Evolutionary conservation across 169 alveolate genomes (phyloP), one percentile per base, ranked within the genome.

Genomic region (Neospora caninum): DNA sequence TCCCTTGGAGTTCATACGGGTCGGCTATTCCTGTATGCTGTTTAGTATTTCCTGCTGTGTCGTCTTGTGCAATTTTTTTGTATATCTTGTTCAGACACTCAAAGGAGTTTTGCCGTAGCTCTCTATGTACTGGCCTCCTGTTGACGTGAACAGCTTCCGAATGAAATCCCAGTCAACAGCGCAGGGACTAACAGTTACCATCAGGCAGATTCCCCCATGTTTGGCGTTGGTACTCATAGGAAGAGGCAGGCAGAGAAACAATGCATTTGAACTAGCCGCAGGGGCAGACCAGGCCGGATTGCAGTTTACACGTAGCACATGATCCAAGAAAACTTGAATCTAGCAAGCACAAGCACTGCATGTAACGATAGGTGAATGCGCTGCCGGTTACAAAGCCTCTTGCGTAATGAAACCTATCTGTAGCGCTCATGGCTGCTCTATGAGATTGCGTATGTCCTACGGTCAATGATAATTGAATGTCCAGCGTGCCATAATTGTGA

Each of bases 161-260:
- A 82, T 91, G 95, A 70, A 78, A 22, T 64, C 94, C 27, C 96
- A 58, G 38, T 92, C 96, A 34, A 49, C 82, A 1, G 49, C 88
- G 39, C 89, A 95, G 0, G 97, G 97, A 10, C 96, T 95, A 18
- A 95, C 91, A 43, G 69, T 89, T 0, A 95, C 96, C 18, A 95
- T 94, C 22, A 95, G 54, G 88, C 96, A 93, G 38, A 95, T 91
- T 38, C 96, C 96, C 16, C 96, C 95, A 86, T 95, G 95, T 80
- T 95, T 95, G 34, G 93, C 94, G 82, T 88, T 95, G 54, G 93
- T 89, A 80, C 93, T 84, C 92, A 31, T 43, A 41, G 16, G 54
- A 36, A 34, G 41, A 64, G 58, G 64, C 58, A 64, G 16, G 34
- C 43, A 49, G 82, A 49, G 34, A 53, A 0, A 27, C 25, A 87